phyloP scores from a whole-genome alignment of 345 rosid genomes.

The Sisymbrium irio region DNA sequence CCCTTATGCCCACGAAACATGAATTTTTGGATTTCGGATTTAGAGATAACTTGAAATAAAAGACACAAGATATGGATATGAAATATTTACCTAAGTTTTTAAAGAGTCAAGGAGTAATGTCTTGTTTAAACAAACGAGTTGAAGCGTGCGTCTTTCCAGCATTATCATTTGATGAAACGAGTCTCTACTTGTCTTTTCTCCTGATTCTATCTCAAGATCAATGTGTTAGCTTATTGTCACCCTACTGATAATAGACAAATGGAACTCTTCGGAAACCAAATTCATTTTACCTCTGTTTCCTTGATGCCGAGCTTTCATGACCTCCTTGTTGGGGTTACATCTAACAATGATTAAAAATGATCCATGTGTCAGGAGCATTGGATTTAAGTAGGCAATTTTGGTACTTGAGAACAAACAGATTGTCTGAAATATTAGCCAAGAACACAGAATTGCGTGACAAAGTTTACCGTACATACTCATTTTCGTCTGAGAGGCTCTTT shows the following conservation, averaged over 20 bases:
- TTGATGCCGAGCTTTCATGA: constrained; percentile 23
- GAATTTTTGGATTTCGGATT: not conserved
- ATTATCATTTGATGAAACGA: constrained; percentile 42
- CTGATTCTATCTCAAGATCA: constrained; percentile 22
- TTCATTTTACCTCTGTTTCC: constrained; percentile 24
- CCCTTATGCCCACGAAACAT: not conserved
- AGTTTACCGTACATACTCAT: constrained; percentile 40
- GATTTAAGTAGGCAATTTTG: not conserved
- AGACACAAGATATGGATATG: not conserved
- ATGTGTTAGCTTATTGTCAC: not conserved
- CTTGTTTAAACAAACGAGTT: constrained; percentile 44
- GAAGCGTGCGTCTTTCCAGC: constrained; percentile 49
- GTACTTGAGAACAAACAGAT: not conserved
- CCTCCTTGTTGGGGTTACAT: constrained; percentile 28
- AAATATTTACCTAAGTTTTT: constrained; percentile 25
- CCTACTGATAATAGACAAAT: not conserved
- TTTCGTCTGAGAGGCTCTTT: constrained; percentile 43
- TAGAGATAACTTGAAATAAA: constrained; percentile 9
- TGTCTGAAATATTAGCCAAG: not conserved
- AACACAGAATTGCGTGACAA: not conserved
- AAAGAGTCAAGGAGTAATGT: constrained; percentile 23
- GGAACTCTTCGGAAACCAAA: not conserved
- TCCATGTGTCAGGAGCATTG: constrained; percentile 21
- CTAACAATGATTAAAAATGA: constrained; percentile 28
- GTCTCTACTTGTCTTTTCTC: constrained; percentile 27